These are phyloP conservation scores for Aspergillus terreus DNA, from an alignment of 2,329 filamentous ascomycete genomes.

Conservation along the genomic window DNA sequence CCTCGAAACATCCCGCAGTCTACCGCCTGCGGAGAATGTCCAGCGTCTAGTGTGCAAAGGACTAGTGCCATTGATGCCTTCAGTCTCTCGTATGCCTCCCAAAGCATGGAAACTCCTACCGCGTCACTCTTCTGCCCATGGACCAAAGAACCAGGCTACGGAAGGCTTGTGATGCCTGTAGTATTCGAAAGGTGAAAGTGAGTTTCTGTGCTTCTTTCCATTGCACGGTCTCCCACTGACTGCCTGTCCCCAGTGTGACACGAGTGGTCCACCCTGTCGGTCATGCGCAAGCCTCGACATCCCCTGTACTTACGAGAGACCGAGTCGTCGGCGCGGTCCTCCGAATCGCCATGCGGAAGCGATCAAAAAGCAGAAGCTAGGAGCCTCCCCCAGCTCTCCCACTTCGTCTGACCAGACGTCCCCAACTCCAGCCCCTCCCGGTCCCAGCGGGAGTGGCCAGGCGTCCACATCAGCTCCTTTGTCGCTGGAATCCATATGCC, in stretches of 20 bases:
- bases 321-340: conserved; percentile 61
- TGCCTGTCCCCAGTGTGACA: conserved; percentile 54
- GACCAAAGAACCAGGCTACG: conserved; percentile 41
- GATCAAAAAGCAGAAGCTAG: conserved; percentile 59
- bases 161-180: conserved; percentile 53
- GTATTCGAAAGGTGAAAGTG: conserved; percentile 53
- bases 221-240: conserved; percentile 3
- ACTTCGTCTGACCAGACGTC: conserved; percentile 41
- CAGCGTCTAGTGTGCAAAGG: background rate
- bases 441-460: conserved; percentile 15
- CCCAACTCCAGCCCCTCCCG: conserved; percentile 36
- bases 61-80: conserved; percentile 2
- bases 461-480: conserved; percentile 40
- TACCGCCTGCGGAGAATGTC: background rate
- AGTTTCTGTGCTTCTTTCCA: conserved; percentile 4
- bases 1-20: conserved; percentile 1
- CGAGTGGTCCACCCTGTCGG: conserved; percentile 62
- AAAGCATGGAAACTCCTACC: conserved; percentile 20
- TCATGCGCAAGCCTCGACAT: conserved; percentile 64
- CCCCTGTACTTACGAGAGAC: conserved; percentile 63
- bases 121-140: conserved; percentile 24
- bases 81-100: conserved; percentile 16
- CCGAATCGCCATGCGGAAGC: conserved; percentile 65
- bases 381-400: conserved; percentile 34
- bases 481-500: conserved; percentile 48